Base-by-base conservation (phyloP, 768 basidiomycete species). In the Calocybe indica region DNA sequence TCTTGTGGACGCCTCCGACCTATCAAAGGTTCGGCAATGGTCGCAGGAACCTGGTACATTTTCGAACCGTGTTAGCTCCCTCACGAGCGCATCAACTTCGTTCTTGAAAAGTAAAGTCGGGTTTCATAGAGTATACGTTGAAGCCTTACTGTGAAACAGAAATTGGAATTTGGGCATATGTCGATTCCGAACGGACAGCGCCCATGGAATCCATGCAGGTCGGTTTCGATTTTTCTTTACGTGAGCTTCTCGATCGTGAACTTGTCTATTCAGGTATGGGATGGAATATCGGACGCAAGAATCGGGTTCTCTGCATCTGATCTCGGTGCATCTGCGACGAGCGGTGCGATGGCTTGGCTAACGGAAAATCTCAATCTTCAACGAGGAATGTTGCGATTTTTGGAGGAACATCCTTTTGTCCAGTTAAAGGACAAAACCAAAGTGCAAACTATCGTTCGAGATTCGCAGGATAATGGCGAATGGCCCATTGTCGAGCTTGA, bases 311-410 rank as follows among this genome's bases (percentile, higher is more conserved):
- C 75, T 36, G 73, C 85, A 0, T 67, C 76, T 1, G 77, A 82
- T 14, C 49, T 80, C 14, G 67, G 63, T 13, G 50, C 64, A 45
- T 48, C 62, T 40, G 44, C 51, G 36, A 52, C 55, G 13, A 45
- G 48, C 52, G 58, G 62, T 49, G 70, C 64, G 48, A 91, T 98
- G 86, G 83, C 92, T 11, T 82, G 80, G 15, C 69, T 98, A 58
- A 92, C 85, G 0, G 96, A 99, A 65, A 97, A 94, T 58, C 70
- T 92, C 39, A 98, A 98, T 59, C 73, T 99, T 1, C 96, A 98
- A 65, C 80, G 85, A 1, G 92, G 79, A 1, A 78, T 94, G 32
- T 74, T 98, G 10, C 72, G 73, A 1, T 78, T 79, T 56, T 73
- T 96, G 7, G 69, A 72, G 7, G 58, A 62, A 5, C 55, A 71